A percentile compares a stretch with the other conserved stretches of the same genome.
These are phyloP conservation scores for Phytophthora meadii DNA, from an alignment of 352 stramenopile species.

Conservation along the genomic window DNA sequence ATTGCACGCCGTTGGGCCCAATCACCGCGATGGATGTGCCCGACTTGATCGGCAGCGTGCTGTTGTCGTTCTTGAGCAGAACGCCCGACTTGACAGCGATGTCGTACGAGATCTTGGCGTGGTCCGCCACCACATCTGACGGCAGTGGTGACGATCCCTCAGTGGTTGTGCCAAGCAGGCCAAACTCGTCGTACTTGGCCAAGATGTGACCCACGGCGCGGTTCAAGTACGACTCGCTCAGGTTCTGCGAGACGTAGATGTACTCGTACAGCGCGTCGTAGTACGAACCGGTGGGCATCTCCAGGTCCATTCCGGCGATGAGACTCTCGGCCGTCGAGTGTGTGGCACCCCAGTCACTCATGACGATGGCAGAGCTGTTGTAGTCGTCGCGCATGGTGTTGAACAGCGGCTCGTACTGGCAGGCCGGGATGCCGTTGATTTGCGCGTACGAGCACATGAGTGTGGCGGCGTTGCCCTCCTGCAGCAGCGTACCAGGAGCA, in stretches of 20 bases:
- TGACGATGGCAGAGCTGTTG: conserved; percentile 40
- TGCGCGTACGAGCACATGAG: conserved; percentile 47
- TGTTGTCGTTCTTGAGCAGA: conserved; percentile 41
- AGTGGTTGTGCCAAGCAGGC: conserved; percentile 33
- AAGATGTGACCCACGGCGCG: conserved; percentile 38
- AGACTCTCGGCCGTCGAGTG: conserved; percentile 40
- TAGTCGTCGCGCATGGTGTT: conserved; percentile 41
- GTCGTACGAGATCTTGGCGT: conserved; percentile 39
- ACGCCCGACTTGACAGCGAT: conserved; percentile 44
- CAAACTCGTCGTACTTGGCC: conserved; percentile 45
- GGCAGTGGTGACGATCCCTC: conserved; percentile 31
- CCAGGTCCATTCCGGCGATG: conserved; percentile 40
- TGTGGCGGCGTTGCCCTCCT: conserved; percentile 40
- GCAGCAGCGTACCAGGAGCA: conserved; percentile 31
- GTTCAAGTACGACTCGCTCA: conserved; percentile 45
- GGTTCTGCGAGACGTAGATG: conserved; percentile 42
- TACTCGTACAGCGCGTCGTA: conserved; percentile 44
- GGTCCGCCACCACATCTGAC: conserved; percentile 29
- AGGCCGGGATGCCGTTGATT: conserved; percentile 38
- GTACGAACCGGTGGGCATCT: conserved; percentile 41
- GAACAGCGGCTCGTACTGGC: conserved; percentile 40
- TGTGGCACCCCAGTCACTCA: conserved; percentile 40
- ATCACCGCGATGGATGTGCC: conserved; percentile 36
- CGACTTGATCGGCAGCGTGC: conserved; percentile 26
- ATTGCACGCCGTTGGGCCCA: conserved; percentile 42